Evolutionary conservation across 441 rosid species (phyloP).

Genomic region (Flueggea neowawraea): DNA sequence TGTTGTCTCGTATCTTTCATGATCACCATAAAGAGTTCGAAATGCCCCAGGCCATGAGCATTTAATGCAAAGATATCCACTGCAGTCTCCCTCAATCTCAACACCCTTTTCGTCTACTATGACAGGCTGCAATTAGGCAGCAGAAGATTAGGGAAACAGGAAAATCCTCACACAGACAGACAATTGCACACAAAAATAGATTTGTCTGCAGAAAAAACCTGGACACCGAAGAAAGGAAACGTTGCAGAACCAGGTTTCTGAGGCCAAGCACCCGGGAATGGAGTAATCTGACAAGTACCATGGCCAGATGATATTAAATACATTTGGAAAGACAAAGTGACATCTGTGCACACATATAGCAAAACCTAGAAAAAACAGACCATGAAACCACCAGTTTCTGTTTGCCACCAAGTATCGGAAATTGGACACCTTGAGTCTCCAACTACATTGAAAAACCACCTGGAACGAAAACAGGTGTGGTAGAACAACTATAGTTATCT

Average conservation of each 20-base stretch:
- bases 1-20: constrained; percentile 96
- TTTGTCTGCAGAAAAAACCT: constrained; percentile 38
- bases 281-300: constrained; percentile 62
- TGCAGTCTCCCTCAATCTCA: constrained; percentile 96
- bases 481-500: constrained; percentile 2
- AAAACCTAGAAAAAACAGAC: constrained; percentile 28
- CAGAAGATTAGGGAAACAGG: constrained; percentile 13
- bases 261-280: constrained; percentile 99
- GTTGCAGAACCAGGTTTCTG: constrained; percentile 99
- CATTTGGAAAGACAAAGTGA: too few relatives aligned
- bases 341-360: not conserved
- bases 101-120: constrained; percentile 95
- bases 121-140: constrained; percentile 55
- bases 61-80: constrained; percentile 89
- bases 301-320: not conserved
- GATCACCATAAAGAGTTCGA: constrained; percentile 95
- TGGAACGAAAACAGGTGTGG: constrained; percentile 24
- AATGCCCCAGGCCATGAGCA: constrained; percentile 99
- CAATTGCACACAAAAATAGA: not conserved
- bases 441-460: constrained; percentile 95
- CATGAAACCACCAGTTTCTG: constrained; percentile 99
- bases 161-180: not conserved
- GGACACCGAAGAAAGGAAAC: constrained; percentile 99
- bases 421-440: constrained; percentile 95
- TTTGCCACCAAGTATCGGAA: constrained; percentile 99